Evolutionary conservation across 2,329 filamentous ascomycete genomes (phyloP), one percentile per base, ranked within the genome.

Genomic region (Microcyclosporella mali): DNA sequence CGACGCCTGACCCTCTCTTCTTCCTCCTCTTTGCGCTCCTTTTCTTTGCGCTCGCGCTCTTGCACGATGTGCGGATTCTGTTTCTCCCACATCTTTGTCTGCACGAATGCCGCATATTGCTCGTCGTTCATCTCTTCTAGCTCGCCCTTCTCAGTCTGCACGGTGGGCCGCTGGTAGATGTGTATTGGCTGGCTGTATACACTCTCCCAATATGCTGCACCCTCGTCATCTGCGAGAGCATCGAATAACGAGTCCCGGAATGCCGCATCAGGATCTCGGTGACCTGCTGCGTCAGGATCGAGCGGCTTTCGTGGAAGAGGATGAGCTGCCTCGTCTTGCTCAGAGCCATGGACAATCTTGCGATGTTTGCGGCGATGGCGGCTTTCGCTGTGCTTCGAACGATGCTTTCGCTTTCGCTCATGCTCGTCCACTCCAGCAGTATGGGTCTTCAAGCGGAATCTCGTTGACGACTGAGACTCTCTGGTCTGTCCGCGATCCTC

Each of bases 151-250:
- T 51, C 68, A 40, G 58, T 81, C 65, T 49, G 76, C 76, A 60
- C 71, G 0, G 73, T 71, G 0, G 78, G 66, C 59, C 94, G 94
- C 2, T 79, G 62, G 61, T 94, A 95, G 6, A 80, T 78, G 65
- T 95, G 88, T 37, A 97, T 84, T 0, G 92, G 90, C 63, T 97
- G 90, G 1, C 88, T 89, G 66, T 97, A 98, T n/a, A 98, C 86
- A 12, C 80, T 79, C 64, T 95, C 84, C 92, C 92, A 98, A 69
- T 92, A 98, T 6, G 81, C 78, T 2, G 92, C 92, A 35, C 90
- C 92, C 67, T 98, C 92, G 61, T 97, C 90, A 65, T 98, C 92
- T 29, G 88, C 90, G 66, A 98, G 83, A 25, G 92, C 92, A 64
- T 98, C 92, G 68, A 97, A 97, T 4, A 98, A 81, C 1, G 88